phyloP scores from a whole-genome alignment of 208 protist genomes.

The Giardia duodenalis region DNA sequence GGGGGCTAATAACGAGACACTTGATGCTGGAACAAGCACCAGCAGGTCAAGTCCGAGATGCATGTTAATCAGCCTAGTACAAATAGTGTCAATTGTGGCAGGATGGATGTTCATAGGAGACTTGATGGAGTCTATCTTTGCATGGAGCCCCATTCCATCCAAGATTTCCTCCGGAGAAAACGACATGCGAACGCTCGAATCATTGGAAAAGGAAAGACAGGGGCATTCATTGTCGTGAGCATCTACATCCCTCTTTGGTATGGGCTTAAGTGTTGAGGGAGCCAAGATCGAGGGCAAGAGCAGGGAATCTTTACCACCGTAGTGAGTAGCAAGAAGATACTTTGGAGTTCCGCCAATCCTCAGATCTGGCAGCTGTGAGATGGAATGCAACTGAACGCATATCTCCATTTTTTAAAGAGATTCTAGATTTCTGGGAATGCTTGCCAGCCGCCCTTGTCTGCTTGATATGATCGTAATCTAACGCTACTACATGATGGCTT shows the following conservation, averaged over 20 bases:
- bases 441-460: no score
- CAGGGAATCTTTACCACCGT: background rate
- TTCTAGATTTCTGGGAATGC: no score
- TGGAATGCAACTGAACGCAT: background rate
- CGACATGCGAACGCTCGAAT: background rate
- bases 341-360: background rate
- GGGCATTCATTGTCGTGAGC: background rate
- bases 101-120: background rate
- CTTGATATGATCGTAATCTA: no score
- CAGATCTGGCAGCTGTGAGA: background rate
- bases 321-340: background rate
- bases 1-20: background rate
- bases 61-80: background rate
- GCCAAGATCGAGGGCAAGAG: background rate
- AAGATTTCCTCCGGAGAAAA: background rate
- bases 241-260: background rate
- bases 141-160: background rate
- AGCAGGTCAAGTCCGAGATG: background rate
- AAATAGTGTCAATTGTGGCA: background rate
- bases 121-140: background rate
- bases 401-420: background rate
- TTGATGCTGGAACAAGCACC: background rate
- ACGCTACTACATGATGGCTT: no score
- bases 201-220: background rate
- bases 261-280: background rate